These are phyloP conservation scores for Sporothrix variecibatus DNA, from an alignment of 2,329 filamentous ascomycete genomes.

Conservation along the genomic window DNA sequence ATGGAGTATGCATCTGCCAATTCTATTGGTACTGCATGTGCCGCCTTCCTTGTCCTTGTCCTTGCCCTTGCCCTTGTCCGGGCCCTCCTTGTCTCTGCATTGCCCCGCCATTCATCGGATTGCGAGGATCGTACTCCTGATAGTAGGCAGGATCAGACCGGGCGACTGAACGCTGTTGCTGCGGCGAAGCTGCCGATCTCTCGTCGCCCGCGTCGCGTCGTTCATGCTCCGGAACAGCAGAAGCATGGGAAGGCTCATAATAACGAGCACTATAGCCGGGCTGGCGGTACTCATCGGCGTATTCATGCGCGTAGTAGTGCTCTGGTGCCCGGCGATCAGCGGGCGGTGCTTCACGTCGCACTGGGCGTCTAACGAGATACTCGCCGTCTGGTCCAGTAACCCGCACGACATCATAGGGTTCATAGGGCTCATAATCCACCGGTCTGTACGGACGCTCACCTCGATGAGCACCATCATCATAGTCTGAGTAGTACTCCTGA, in stretches of 20 bases:
- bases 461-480: conserved; percentile 35
- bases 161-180: background rate
- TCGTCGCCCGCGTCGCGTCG: background rate
- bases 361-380: conserved; percentile 49
- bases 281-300: background rate
- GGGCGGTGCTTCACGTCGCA: conserved; percentile 29
- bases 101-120: background rate
- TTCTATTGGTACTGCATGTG: conserved; percentile 29
- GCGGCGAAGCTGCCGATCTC: background rate
- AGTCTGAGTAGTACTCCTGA: conserved; percentile 39
- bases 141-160: conserved; percentile 34
- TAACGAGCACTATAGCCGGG: background rate
- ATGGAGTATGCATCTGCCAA: background rate
- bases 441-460: background rate
- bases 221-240: background rate
- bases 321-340: background rate
- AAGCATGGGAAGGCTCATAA: background rate
- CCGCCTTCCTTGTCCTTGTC: background rate
- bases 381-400: conserved; percentile 48
- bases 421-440: conserved; percentile 43
- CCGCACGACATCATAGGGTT: conserved; percentile 50
- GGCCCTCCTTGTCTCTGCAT: background rate
- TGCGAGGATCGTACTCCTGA: conserved; percentile 50
- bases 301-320: conserved; percentile 21
- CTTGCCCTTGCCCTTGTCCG: background rate